Conservation (phyloP, 441 rosid genomes). For the Populus hybrid region DNA sequence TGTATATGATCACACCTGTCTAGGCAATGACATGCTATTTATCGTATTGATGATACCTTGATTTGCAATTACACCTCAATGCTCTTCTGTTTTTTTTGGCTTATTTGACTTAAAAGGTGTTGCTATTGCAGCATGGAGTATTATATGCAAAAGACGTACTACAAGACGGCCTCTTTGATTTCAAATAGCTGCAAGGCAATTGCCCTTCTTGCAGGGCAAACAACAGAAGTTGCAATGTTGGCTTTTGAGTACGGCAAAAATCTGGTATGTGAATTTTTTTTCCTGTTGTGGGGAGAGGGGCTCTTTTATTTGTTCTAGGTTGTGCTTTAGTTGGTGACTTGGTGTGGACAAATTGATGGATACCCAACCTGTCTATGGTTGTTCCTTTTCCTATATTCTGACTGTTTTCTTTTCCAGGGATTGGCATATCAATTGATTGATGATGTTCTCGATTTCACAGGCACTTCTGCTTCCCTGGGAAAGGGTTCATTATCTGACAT, state of each 20-base stretch:
- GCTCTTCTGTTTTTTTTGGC: not conserved
- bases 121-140: conserved; percentile 78
- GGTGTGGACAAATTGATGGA: not conserved
- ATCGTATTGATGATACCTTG: not conserved
- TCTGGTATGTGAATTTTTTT: conserved; percentile 56
- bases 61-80: not conserved
- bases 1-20: not conserved
- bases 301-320: not conserved
- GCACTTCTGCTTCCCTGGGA: conserved; percentile 93
- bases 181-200: conserved; percentile 93
- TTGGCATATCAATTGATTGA: conserved; percentile 93
- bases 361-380: not conserved
- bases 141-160: conserved; percentile 85
- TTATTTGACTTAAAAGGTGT: conserved; percentile 10
- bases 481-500: conserved; percentile 94
- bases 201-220: conserved; percentile 83
- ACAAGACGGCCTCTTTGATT: conserved; percentile 85
- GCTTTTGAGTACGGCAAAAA: conserved; percentile 89
- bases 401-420: conserved; percentile 48
- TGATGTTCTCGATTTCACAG: conserved; percentile 92
- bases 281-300: not conserved
- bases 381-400: not conserved
- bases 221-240: conserved; percentile 67
- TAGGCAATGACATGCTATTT: not conserved
- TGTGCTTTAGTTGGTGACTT: not conserved